Base-by-base conservation (phyloP, 1,139 yeast species). In the Geotrichum restrictum region DNA sequence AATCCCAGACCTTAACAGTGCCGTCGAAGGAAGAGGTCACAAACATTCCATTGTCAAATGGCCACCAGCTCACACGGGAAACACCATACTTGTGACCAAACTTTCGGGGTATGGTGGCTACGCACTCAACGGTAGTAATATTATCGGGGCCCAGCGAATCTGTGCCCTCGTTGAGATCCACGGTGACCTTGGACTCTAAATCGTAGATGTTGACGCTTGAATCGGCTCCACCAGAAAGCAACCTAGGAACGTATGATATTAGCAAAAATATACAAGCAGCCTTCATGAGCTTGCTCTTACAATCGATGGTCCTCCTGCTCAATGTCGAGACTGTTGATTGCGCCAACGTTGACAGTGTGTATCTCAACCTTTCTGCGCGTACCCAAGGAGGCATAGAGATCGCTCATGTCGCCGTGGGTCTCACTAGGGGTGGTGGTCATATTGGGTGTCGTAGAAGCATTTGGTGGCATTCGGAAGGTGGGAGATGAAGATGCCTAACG, bases 11-110 rank as follows among this genome's bases (percentile, higher is more conserved):
- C 57, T 84, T 86, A 29, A 89, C 79, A 0, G 81, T 77, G 56
- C 80, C 82, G 64, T 91, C 98, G 64, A 83, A 88, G 0, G 96
- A 87, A 0, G 89, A 81, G 1, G 89, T 78, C 10, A 88, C 76
- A 70, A 89, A 89, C 81, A 91, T 77, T 1, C 96, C 97, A 24
- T 83, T 81, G 66, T 91, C 98, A 51, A 74, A 74, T 0, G 95
- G 91, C 93, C 95, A 91, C 97, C 98, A 91, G 62, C 78, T 75
- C 1, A 88, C 74, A 16, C 80, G 72, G 0, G 95, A 85, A 0
- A 89, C 74, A 0, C 96, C 96, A 65, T 76, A 88, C 24, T 71
- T 68, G 64, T 91, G 98, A 1, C 75, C 83, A 1, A 74, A 60
- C 57, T 76, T 76, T 13, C 82, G 58, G 1, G 84, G 80, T n/a